Evolutionary conservation across 2,329 filamentous ascomycete genomes (phyloP), one percentile per base, ranked within the genome.

Genomic region (Chaetomium globosum): DNA sequence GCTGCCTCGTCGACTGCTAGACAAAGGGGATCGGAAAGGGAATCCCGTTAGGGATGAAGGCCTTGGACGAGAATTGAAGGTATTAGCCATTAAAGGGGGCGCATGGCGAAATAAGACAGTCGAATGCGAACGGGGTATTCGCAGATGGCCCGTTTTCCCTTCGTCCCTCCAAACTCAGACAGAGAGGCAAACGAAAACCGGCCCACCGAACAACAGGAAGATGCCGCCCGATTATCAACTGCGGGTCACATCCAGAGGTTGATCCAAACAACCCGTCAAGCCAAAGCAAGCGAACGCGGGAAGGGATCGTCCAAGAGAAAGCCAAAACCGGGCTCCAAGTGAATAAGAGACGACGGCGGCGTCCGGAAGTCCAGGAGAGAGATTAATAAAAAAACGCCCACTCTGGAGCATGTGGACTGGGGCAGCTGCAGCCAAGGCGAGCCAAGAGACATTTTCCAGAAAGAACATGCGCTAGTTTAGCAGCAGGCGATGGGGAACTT

Each of bases 21-120:
- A 39, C 26, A 67, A 26, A 30, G 61, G 52, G 8, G 21, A 26
- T 62, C 57, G 52, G 10, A 43, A 36, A 19, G 59, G 58, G 60
- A 60, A 33, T 54, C 51, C 60, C 28, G 64, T 57, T n/a, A 65
- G 39, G 36, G 62, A 63, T 13, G 62, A 48, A 19, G 62, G 59
- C 57, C 60, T 53, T 30, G 59, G 52, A 48, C 59, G 61, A 28
- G 66, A 67, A 62, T 67, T 57, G 67, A 65, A 62, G 23, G 66
- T 55, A 69, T 71, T 71, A 70, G 62, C 70, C 65, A 72, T 70
- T 72, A 71, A 67, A 68, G 65, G 59, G 56, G 21, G 48, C 33
- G 69, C 72, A 73, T 73, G 63, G 62, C 71, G 71, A 70, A 70
- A 58, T 65, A 54, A 61, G 33, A 51, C 10, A 52, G 59, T 28